A percentile compares a stretch with the other conserved stretches of the same genome.
phyloP scores from a whole-genome alignment of 345 rosid genomes.

The Excoecaria agallocha region DNA sequence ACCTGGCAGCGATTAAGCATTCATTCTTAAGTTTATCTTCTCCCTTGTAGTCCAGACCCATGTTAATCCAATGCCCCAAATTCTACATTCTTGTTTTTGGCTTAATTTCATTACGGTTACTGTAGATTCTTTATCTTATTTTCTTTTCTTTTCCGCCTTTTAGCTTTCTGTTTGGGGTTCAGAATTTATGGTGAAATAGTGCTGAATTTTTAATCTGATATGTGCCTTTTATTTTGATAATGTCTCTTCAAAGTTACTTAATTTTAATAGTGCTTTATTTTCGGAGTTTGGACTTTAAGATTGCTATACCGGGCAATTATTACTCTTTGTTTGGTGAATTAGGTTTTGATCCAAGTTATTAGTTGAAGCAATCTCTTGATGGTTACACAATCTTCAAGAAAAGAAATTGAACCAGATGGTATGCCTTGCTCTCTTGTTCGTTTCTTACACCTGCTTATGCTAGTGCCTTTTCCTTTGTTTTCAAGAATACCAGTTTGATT shows the following conservation, averaged over 20 bases:
- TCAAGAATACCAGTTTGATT: not conserved
- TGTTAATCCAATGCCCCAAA: not conserved
- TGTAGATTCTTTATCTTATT: not conserved
- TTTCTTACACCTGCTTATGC: not conserved
- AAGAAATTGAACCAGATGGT: not conserved
- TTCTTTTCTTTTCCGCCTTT: not conserved
- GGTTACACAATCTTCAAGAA: not conserved
- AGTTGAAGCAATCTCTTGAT: not conserved
- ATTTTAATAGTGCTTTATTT: not conserved
- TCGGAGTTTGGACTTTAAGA: slow-evolving; percentile 5
- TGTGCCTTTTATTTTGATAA: not conserved
- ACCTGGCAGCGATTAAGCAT: not conserved
- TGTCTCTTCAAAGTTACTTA: not conserved
- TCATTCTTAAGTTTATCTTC: not conserved
- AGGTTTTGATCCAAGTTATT: not conserved
- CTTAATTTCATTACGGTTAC: not conserved
- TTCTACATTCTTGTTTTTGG: not conserved
- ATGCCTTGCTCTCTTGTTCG: not conserved
- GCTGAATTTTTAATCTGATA: not conserved
- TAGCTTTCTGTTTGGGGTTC: not conserved
- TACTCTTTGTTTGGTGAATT: slow-evolving; percentile 1
- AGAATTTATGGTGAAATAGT: not conserved
- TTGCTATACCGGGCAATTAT: not conserved
- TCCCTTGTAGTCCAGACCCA: not conserved
- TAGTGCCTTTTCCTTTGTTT: not conserved